Base-by-base conservation (phyloP, 805 yeast species). In the Komagataella pastoris region DNA sequence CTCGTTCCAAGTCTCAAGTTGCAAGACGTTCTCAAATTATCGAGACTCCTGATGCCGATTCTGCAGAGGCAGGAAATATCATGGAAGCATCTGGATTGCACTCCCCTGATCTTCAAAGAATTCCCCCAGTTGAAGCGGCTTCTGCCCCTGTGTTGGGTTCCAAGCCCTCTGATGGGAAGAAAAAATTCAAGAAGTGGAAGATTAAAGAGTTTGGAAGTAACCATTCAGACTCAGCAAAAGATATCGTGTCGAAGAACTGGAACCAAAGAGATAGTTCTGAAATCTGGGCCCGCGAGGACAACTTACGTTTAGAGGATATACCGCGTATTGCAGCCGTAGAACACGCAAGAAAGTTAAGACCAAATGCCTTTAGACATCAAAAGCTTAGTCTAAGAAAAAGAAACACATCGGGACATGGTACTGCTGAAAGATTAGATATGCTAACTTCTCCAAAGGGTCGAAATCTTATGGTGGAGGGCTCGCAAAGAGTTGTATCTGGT, bases 241-340 rank as follows among this genome's bases (percentile, higher is more conserved):
- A 46, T 46, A 18, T 46, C 17, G 17, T 18, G 14, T 19, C 59
- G 49, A 65, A 61, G 54, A 68, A 57, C 55, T 73, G 56, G 54
- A 70, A 55, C 49, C 57, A 75, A 76, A 17, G 68, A 63, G 54
- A 61, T 66, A 82, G 90, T 0, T 76, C 88, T 1, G 83, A 79
- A 57, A 72, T 87, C 49, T 75, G 89, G 51, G 80, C 83, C 59
- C 85, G 81, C 60, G 95, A 91, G 58, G 87, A 85, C 58, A 83
- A 91, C 0, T 75, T 93, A 51, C 91, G 97, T 0, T 75, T 93
- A 58, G 98, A 93, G 66, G 99, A 93, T 66, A 93, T 93, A 59
- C 96, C 98, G 6, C 76, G 98, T 57, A 91, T 93, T 61, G 97
- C 93, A 6, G 96, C 97, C 2, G 91, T 96, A 7, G 97, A 93